phyloP scores from a whole-genome alignment of 306 rosid species.

The Acacia acuminata region DNA sequence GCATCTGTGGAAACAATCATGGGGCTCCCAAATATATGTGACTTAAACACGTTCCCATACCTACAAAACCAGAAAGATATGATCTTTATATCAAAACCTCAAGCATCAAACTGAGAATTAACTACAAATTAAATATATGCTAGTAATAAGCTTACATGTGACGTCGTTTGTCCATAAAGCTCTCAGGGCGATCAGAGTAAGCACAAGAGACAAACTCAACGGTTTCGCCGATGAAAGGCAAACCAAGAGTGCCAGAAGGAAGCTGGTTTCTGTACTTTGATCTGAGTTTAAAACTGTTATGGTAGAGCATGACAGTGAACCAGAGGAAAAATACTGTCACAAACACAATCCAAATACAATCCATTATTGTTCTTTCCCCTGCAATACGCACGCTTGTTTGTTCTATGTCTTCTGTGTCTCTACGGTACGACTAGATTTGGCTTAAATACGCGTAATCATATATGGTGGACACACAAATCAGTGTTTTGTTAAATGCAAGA shows the following conservation, averaged over 20 bases:
- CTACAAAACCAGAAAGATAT: constrained; percentile 38
- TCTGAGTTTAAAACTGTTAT: constrained; percentile 45
- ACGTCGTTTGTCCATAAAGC: constrained; percentile 80
- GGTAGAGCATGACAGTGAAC: constrained; percentile 51
- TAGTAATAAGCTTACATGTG: constrained; percentile 38
- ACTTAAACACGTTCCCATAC: constrained; percentile 95
- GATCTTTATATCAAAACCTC: background rate
- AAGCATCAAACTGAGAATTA: background rate
- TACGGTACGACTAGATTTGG: constrained; percentile 39
- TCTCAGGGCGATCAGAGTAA: constrained; percentile 89
- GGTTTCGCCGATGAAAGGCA: constrained; percentile 93
- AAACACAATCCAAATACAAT: constrained; percentile 61
- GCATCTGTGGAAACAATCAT: constrained; percentile 90
- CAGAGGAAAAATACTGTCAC: constrained; percentile 41
- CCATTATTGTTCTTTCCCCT: constrained; percentile 47
- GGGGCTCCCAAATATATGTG: constrained; percentile 94
- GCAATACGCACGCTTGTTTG: constrained; percentile 10
- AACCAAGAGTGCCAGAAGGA: constrained; percentile 89
- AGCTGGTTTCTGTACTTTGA: constrained; percentile 50
- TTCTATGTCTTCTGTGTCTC: constrained; percentile 15
- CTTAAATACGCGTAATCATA: constrained; percentile 64
- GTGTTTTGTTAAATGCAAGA: constrained; percentile 36
- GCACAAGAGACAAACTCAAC: constrained; percentile 77
- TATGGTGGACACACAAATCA: constrained; percentile 42
- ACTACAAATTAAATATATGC: background rate